Base-by-base conservation (phyloP, 2,329 filamentous ascomycete genomes). In the Blastomyces emzantsi region DNA sequence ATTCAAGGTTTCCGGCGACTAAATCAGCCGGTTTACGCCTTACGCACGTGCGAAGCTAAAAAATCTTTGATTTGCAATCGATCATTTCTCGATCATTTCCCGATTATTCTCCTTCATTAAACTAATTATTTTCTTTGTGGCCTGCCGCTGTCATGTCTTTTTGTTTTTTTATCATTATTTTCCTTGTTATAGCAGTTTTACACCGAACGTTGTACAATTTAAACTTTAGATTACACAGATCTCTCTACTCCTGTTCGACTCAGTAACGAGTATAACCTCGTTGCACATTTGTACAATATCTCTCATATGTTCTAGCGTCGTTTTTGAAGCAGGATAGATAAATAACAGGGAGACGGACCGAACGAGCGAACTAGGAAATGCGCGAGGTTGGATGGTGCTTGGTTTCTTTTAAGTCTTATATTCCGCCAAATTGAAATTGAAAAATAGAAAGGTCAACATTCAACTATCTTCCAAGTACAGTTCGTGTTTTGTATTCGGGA, bases 1-100 rank as follows among this genome's bases (percentile, higher is more conserved):
- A 69, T 85, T 93, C 80, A 91, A 91, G 85, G 74, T 80, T 64
- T 74, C 72, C 36, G 63, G 57, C 59, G 71, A 76, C 68, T 77
- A 76, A 68, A 54, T 55, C 11, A 28, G 13, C 30, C 15, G 6
- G n/a, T 36, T 41, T 11, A 28, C 9, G 13, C n/a, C 41, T 49
- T 47, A 15, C 11, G 1, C 13, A 47, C 15, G 13, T 8, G 15
- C 57, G 39, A 47, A 47, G 43, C 43, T 17, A 30, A n/a, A 33
- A n/a, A 15, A 13, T 47, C 36, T n/a, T 57, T 22, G n/a, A 11
- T n/a, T 51, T 51, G 15, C 45, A 13, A 60, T 41, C 57, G 57
- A n/a, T 60, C 5, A 13, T 28, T 54, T 33, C 6, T 47, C 39
- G 17, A 28, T 60, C 36, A n/a, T 22, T 33, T 36, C 39, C 11